phyloP scores from a whole-genome alignment of 106 monocot genomes.

The Xerophyta viscosa region DNA sequence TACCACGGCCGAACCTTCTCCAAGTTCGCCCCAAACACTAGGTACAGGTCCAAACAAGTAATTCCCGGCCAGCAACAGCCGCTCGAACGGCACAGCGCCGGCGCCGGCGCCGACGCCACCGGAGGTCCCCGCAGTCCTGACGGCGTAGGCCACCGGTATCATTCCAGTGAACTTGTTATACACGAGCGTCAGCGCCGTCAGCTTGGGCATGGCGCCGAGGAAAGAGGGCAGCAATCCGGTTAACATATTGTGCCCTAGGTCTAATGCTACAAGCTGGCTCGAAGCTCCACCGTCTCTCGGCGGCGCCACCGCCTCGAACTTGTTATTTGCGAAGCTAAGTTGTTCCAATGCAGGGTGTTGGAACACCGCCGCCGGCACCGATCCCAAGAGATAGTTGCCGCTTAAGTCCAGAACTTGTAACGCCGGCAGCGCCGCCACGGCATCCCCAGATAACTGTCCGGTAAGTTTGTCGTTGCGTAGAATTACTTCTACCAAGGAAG shows the following conservation, averaged over 20 bases:
- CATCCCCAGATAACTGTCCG: slow-evolving; percentile 18
- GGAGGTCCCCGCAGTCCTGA: slow-evolving; percentile 23
- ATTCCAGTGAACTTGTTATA: slow-evolving; percentile 51
- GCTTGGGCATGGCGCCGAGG: slow-evolving; percentile 36
- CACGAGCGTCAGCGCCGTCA: slow-evolving; percentile 43
- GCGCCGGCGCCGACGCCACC: background rate
- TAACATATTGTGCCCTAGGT: slow-evolving; percentile 40
- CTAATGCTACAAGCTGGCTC: slow-evolving; percentile 43
- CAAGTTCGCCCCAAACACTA: slow-evolving; percentile 15
- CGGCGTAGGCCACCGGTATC: slow-evolving; percentile 54
- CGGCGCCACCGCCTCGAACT: slow-evolving; percentile 13
- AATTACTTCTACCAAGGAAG: slow-evolving; percentile 28
- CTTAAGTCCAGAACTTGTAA: slow-evolving; percentile 61
- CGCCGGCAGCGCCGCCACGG: slow-evolving; percentile 5
- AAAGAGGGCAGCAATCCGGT: slow-evolving; percentile 38
- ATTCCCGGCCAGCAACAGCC: slow-evolving; percentile 58
- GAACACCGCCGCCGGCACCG: slow-evolving; percentile 35
- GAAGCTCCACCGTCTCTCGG: slow-evolving; percentile 6
- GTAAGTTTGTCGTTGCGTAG: slow-evolving; percentile 29
- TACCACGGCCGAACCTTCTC: slow-evolving; percentile 28
- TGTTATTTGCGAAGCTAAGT: slow-evolving; percentile 32
- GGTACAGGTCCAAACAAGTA: slow-evolving; percentile 66
- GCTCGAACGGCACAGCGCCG: too few relatives aligned
- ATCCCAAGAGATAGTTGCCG: slow-evolving; percentile 39
- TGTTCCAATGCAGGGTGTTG: slow-evolving; percentile 58